phyloP scores from a whole-genome alignment of 1,284 basidiomycete genomes.

The Cyathus pygmaeus region DNA sequence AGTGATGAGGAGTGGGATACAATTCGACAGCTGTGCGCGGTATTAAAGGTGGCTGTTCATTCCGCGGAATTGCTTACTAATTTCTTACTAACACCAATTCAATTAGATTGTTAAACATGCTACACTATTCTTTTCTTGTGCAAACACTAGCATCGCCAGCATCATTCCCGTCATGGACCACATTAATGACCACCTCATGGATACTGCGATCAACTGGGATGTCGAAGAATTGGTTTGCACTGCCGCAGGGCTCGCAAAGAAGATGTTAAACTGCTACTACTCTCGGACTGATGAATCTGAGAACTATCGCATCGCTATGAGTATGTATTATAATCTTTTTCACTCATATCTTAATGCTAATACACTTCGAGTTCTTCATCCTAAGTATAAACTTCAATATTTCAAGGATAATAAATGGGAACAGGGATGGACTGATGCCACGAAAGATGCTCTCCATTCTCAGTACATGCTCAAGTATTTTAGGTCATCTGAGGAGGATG shows the following conservation, averaged over 20 bases:
- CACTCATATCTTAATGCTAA: slow-evolving; percentile 3
- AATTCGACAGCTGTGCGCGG: background rate
- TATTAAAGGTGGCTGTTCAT: background rate
- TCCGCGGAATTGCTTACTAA: background rate
- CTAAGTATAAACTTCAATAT: slow-evolving; percentile 15
- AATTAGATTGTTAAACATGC: slow-evolving; percentile 23
- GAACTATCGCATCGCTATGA: slow-evolving; percentile 27
- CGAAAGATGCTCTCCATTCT: background rate
- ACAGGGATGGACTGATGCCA: slow-evolving; percentile 12
- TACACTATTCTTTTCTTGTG: slow-evolving; percentile 29
- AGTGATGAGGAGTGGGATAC: background rate
- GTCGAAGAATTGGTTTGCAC: slow-evolving; percentile 15
- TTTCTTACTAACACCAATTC: slow-evolving; percentile 1
- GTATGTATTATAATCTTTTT: slow-evolving; percentile 10
- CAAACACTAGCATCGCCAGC: slow-evolving; percentile 19
- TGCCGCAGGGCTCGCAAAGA: slow-evolving; percentile 25
- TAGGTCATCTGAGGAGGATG: background rate
- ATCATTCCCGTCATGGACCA: slow-evolving; percentile 42
- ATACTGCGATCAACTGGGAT: background rate
- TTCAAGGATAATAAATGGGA: slow-evolving; percentile 15
- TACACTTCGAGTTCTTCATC: slow-evolving; percentile 12
- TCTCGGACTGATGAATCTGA: slow-evolving; percentile 29
- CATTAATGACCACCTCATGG: slow-evolving; percentile 19
- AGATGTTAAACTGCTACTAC: slow-evolving; percentile 38
- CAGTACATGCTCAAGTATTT: background rate